A percentile compares a stretch with the other conserved stretches of the same genome.
Evolutionary conservation across 495 filamentous ascomycete species (phyloP).

Genomic region (Penicillium chermesinum): DNA sequence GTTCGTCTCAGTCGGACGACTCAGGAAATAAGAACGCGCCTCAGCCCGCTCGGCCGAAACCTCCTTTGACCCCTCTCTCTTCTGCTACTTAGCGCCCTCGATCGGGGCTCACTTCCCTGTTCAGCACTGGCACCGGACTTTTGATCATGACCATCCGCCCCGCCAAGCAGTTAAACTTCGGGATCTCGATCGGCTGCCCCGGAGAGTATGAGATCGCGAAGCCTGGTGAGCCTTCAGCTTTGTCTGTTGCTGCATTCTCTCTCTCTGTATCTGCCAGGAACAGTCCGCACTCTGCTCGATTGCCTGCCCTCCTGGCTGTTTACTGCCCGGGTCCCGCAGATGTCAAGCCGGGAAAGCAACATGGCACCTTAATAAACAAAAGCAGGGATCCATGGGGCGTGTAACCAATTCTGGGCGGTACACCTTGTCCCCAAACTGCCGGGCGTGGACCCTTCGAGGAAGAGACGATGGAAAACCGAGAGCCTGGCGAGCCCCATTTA

Average conservation of each 20-base stretch:
- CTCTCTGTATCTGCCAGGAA: too few relatives aligned
- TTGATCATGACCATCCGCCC: constrained; percentile 1
- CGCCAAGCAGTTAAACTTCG: constrained; percentile 19
- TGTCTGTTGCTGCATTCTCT: too few relatives aligned
- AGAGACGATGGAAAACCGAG: neutral
- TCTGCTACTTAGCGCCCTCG: neutral
- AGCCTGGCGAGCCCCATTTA: neutral
- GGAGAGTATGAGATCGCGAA: constrained; percentile 19
- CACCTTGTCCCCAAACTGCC: neutral
- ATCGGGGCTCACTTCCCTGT: constrained; percentile 9
- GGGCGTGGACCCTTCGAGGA: neutral
- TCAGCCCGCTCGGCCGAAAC: neutral
- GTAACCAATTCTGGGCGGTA: too few relatives aligned
- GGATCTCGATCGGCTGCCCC: constrained; percentile 26
- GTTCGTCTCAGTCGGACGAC: neutral
- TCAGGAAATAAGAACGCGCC: neutral
- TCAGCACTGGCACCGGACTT: constrained; percentile 11
- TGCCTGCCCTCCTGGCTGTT: too few relatives aligned
- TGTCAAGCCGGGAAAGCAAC: too few relatives aligned
- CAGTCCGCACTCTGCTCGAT: too few relatives aligned
- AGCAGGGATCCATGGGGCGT: too few relatives aligned
- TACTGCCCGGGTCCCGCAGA: too few relatives aligned
- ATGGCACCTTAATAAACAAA: too few relatives aligned
- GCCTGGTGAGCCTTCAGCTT: too few relatives aligned
- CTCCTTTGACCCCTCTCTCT: constrained; percentile 2